Evolutionary conservation across 2,329 filamentous ascomycete species (phyloP), one percentile per base, ranked within the genome.

Genomic region (Penicillium sp.): DNA sequence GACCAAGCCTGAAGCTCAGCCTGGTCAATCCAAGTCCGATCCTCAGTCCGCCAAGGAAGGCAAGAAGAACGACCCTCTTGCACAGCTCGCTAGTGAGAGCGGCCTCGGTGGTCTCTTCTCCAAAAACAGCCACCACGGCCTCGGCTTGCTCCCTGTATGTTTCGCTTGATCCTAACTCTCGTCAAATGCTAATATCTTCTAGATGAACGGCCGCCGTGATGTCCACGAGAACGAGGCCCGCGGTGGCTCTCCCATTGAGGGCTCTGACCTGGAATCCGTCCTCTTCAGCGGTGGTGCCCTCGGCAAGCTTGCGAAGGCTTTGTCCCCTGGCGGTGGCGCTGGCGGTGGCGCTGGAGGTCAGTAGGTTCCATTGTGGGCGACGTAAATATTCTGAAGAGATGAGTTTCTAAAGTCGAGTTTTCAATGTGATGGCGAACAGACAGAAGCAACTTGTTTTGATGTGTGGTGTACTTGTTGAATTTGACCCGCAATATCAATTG

Each of bases 61-160:
- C 9, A 45, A 47, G 28, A 28, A 48, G 37, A 3, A 42, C 3
- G 40, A 41, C 23, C 31, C 44, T 1, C 43, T 60, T 9, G 44
- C 39, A 5, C 32, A 42, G 15, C 40, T 61, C 8, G 46, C 53
- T 31, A 42, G 41, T 20, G 35, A 53, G 37, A 23, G 44, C 1
- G 59, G 59, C 3, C 57, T 61, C 1, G 57, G 54, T n/a, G 18
- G 15, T 2, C 40, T 61, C 1, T 50, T 56, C 4, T 15, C 15
- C 12, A 51, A 52, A 27, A 49, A 53, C 32, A n/a, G 48, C 12
- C 28, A 60, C 12, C 59, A 61, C 42, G 59, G 59, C 12, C 8
- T 61, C 38, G 59, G 59, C n/a, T 27, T 61, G 1, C n/a, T 59
- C 5, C 57, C 57, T 0, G 59, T 61, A 56, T 4, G 57, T 45